phyloP scores from a whole-genome alignment of 805 yeast genomes.

The Ogataea allantospora region DNA sequence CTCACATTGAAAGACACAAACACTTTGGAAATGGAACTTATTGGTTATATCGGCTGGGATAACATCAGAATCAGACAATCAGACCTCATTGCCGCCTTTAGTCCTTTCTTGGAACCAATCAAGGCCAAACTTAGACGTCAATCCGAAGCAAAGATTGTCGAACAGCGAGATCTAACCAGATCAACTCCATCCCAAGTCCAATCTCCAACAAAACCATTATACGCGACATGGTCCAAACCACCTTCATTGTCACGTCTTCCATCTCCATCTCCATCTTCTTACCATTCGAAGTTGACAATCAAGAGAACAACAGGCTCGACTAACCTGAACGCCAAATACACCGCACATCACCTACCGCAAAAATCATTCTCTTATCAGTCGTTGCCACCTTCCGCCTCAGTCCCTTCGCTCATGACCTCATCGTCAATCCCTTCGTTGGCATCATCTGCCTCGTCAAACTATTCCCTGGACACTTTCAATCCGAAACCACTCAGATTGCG shows the following conservation, averaged over 20 bases:
- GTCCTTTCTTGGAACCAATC: conserved; percentile 75
- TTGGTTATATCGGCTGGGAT: conserved; percentile 83
- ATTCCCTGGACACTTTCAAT: conserved; percentile 15
- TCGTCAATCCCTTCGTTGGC: conserved; percentile 25
- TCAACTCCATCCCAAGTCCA: conserved; percentile 8
- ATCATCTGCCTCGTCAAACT: conserved; percentile 19
- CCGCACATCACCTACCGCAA: conserved; percentile 12
- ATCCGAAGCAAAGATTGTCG: conserved; percentile 18
- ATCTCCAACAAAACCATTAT: conserved; percentile 15
- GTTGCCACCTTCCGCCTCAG: conserved; percentile 33
- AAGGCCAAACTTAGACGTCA: conserved; percentile 45
- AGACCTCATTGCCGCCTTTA: conserved; percentile 67
- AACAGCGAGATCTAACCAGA: conserved; percentile 13
- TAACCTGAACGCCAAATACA: conserved; percentile 15
- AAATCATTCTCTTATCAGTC: conserved; percentile 27
- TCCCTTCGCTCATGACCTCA: conserved; percentile 39
- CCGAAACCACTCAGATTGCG: conserved; percentile 21
- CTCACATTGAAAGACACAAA: conserved; percentile 77
- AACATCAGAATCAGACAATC: conserved; percentile 59
- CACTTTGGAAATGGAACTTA: conserved; percentile 85
- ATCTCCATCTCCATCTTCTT: conserved; percentile 15
- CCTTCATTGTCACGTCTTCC: conserved; percentile 12
- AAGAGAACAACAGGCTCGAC: conserved; percentile 16
- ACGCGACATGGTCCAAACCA: conserved; percentile 13
- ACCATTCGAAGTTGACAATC: conserved; percentile 5